Conservation (phyloP, 305 asterid species). For the Ilex paraguariensis region DNA sequence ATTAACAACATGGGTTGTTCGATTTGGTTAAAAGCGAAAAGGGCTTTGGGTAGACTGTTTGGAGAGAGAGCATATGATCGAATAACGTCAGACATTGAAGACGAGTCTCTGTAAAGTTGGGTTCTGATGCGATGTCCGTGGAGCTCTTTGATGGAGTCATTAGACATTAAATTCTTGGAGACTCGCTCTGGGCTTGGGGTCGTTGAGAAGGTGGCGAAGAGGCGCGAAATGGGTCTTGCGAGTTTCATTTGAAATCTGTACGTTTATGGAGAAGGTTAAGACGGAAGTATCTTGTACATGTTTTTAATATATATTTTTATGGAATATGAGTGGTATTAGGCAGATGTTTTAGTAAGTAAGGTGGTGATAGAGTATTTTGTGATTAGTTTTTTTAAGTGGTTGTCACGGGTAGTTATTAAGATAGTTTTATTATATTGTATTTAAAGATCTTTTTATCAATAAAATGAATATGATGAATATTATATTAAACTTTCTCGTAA, state of each 20-base stretch:
- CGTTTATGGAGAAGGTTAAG: too few species aligned
- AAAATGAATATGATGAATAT: too few species aligned
- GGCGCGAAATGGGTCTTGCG: constrained; percentile 22
- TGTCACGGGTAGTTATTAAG: too few species aligned
- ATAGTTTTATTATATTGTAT: too few species aligned
- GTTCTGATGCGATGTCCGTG: constrained; percentile 57
- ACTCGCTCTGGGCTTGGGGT: constrained; percentile 15
- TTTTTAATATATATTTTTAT: too few species aligned
- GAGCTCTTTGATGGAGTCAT: constrained; percentile 42
- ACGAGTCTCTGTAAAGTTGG: constrained; percentile 35
- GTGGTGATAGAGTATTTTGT: too few species aligned
- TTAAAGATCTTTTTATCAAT: too few species aligned
- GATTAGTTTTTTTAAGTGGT: too few species aligned
- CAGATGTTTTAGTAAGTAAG: too few species aligned
- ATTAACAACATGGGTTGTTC: constrained; percentile 43
- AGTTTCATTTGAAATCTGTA: constrained; percentile 23
- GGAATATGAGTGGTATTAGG: too few species aligned
- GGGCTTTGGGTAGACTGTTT: constrained; percentile 39
- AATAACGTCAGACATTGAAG: constrained; percentile 45
- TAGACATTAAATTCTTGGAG: constrained; percentile 5
- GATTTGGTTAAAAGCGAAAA: constrained; percentile 32
- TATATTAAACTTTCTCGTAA: too few species aligned
- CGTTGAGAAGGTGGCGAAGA: constrained; percentile 16
- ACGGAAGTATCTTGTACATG: too few species aligned
- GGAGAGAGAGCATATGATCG: constrained; percentile 45